Evolutionary conservation across 2,329 filamentous ascomycete genomes (phyloP), one percentile per base, ranked within the genome.

Genomic region (Fusarium setosum): DNA sequence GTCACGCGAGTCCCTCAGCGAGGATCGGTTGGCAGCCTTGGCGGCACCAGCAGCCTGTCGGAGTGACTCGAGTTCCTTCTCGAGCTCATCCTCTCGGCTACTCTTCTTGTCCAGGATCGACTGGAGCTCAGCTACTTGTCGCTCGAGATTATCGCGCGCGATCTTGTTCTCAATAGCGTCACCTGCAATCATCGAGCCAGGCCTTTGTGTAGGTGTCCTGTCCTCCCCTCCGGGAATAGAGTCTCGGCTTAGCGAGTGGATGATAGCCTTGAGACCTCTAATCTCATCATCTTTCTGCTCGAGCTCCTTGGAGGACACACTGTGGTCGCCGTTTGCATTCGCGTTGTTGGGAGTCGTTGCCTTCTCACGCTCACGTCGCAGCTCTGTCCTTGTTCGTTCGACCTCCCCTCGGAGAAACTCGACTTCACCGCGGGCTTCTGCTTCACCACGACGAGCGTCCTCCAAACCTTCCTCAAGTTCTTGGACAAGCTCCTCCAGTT

Each of bases 231-330:
- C 59, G 4, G 83, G 82, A n/a, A 85, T 81, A 11, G 90, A 87
- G 68, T 93, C 93, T 62, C 93, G 87, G 76, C 94, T 97, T 34
- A 99, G 84, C 17, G 93, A 97, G 79, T 98, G 95, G 61, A 99
- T 98, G 74, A 99, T 98, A 40, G 96, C 95, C 79, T 98, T 99
- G 67, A 99, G 86, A 44, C 96, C 96, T 63, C 95, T 88, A 73
- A 99, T 98, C 81, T 99, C 96, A 72, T 99, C 96, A 73, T 99
- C 95, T 75, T 96, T 96, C 74, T 97, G 92, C 75, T 96, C 94
- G 26, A 98, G 79, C 65, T 97, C 94, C 76, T 93, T 93, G 40
- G 87, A 85, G 44, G 82, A 77, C 21, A 83, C 80, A 10, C 81
- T 77, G 2, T 83, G 82, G 11, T 84, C 82, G 23, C 75, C 77